Percentiles rank a stretch among this genome's conserved stretches.
Conservation (phyloP, 2,329 filamentous ascomycete species). For the Clathrospora elynae region DNA sequence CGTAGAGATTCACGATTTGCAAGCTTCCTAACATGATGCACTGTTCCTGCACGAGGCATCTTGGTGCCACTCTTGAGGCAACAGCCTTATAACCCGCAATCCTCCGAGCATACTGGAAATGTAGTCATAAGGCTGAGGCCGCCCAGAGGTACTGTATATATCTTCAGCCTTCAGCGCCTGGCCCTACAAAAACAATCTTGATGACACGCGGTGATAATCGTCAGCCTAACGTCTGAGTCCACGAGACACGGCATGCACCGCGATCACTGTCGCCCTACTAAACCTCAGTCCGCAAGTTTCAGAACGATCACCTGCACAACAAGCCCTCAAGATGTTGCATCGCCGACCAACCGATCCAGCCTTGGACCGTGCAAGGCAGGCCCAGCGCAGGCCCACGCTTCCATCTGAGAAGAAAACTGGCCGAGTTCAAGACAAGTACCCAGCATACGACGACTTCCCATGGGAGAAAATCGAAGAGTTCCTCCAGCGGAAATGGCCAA, state of each 20-base stretch:
- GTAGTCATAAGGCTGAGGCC: constrained; percentile 11
- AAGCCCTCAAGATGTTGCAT: not conserved
- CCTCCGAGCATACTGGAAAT: not conserved
- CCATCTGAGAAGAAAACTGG: constrained; percentile 6
- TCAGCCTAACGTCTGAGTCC: too few species aligned
- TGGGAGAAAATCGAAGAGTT: constrained; percentile 24
- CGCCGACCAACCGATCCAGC: constrained; percentile 7
- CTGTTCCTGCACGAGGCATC: not conserved
- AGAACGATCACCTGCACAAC: too few species aligned
- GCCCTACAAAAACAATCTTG: not conserved
- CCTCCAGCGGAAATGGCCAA: constrained; percentile 15
- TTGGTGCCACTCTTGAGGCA: not conserved
- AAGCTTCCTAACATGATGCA: not conserved
- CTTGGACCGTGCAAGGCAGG: constrained; percentile 7
- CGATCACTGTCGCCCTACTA: too few species aligned
- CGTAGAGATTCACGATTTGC: constrained; percentile 8
- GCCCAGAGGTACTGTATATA: constrained; percentile 6
- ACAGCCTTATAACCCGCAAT: not conserved
- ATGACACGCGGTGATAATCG: too few species aligned
- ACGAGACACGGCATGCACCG: too few species aligned
- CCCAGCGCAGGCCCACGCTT: constrained; percentile 12
- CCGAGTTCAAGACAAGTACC: constrained; percentile 17
- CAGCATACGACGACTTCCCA: constrained; percentile 21
- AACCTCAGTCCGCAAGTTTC: too few species aligned
- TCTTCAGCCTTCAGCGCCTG: constrained; percentile 7